A percentile compares a stretch with the other conserved stretches of the same genome.
Evolutionary conservation across 208 protist species (phyloP).

Genomic region (Acanthamoeba healyi): DNA sequence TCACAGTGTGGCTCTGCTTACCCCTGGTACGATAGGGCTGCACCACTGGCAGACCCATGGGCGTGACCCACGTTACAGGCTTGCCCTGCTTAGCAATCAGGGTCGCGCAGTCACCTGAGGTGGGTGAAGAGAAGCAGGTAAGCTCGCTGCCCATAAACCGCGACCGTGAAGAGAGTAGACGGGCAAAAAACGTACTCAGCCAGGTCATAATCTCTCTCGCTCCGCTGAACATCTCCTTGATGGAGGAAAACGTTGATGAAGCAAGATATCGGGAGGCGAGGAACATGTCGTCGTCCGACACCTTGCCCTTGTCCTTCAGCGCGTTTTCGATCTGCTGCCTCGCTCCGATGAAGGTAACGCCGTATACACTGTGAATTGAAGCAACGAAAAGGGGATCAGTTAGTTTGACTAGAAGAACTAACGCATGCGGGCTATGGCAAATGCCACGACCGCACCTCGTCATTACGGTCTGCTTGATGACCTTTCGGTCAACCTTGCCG

Average conservation of each 20-base stretch:
- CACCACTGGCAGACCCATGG: slow-evolving; percentile 96
- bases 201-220: slow-evolving; percentile 87
- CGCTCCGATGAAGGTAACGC: slow-evolving; percentile 98
- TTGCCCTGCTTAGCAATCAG: slow-evolving; percentile 88
- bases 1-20: neutral
- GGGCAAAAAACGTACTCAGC: slow-evolving; percentile 74
- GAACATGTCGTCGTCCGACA: slow-evolving; percentile 73
- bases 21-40: slow-evolving; percentile 95
- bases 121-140: neutral
- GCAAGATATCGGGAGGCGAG: slow-evolving; percentile 80
- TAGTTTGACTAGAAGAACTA: slow-evolving; percentile 84
- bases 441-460: slow-evolving; percentile 87
- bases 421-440: no score
- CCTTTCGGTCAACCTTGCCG: slow-evolving; percentile 96
- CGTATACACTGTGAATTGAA: slow-evolving; percentile 84
- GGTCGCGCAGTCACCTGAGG: slow-evolving; percentile 22
- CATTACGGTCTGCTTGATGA: slow-evolving; percentile 99
- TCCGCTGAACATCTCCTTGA: slow-evolving; percentile 88
- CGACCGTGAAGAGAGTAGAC: neutral
- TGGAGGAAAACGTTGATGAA: slow-evolving; percentile 78
- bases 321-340: slow-evolving; percentile 94
- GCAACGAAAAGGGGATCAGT: neutral
- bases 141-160: neutral
- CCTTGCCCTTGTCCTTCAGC: slow-evolving; percentile 77
- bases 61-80: slow-evolving; percentile 96